Percentiles rank a stretch among this genome's conserved stretches.
phyloP scores from a whole-genome alignment of 257 asterid genomes.

The Nicotiana noctiflora region DNA sequence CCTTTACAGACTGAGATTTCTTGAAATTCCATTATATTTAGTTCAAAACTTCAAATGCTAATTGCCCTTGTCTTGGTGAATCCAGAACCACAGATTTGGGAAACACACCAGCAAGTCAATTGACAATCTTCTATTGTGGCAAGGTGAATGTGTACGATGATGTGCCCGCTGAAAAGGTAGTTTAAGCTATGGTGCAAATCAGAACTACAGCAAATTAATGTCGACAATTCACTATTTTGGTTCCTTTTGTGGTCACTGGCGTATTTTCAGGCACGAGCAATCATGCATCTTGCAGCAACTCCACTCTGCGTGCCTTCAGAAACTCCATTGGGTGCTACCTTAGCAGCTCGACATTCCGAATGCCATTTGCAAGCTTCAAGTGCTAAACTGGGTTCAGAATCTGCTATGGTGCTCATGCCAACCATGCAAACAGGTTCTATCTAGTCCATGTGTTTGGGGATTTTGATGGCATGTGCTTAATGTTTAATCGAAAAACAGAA shows the following conservation, averaged over 20 bases:
- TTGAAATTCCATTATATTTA: not conserved
- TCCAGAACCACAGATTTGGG: slow-evolving; percentile 45
- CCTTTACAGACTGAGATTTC: not conserved
- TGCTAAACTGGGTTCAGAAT: slow-evolving; percentile 40
- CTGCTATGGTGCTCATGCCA: slow-evolving; percentile 46
- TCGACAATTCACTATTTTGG: not conserved
- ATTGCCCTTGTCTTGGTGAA: not conserved
- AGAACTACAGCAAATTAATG: not conserved
- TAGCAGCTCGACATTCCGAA: slow-evolving; percentile 39
- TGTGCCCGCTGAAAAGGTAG: slow-evolving; percentile 75
- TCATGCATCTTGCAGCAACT: slow-evolving; percentile 83
- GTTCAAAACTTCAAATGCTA: not conserved
- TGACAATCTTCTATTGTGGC: slow-evolving; percentile 89
- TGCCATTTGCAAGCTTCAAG: slow-evolving; percentile 40
- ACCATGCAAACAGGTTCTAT: slow-evolving; percentile 51
- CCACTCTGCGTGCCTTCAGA: slow-evolving; percentile 56
- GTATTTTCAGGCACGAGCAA: slow-evolving; percentile 53
- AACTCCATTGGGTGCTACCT: slow-evolving; percentile 38
- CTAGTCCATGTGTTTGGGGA: not conserved
- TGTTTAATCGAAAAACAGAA: not conserved
- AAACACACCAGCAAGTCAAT: slow-evolving; percentile 49
- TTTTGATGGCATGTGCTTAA: not conserved
- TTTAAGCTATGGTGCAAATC: not conserved
- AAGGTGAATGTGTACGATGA: slow-evolving; percentile 80
- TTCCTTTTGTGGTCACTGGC: slow-evolving; percentile 7